These are phyloP conservation scores for Diplodia intermedia DNA, from an alignment of 2,329 filamentous ascomycete genomes.

Conservation along the genomic window DNA sequence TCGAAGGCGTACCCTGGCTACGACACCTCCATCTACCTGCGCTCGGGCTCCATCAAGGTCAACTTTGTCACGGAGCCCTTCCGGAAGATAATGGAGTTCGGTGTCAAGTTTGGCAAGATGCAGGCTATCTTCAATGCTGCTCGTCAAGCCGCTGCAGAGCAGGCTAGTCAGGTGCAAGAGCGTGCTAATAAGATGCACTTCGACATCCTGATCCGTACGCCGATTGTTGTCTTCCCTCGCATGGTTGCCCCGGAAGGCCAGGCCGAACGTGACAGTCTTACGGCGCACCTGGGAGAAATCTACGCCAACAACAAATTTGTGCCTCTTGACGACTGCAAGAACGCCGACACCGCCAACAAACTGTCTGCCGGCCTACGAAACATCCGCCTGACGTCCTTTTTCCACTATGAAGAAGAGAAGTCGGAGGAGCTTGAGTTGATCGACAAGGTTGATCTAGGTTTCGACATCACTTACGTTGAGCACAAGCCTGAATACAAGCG, in stretches of 20 bases:
- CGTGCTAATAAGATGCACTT: slow-evolving; percentile 91
- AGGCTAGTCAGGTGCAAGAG: slow-evolving; percentile 92
- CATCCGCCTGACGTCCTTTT: slow-evolving; percentile 85
- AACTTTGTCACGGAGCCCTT: slow-evolving; percentile 98
- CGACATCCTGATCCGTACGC: slow-evolving; percentile 90
- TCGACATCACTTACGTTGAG: slow-evolving; percentile 90
- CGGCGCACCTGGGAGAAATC: slow-evolving; percentile 94
- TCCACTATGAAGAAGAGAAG: slow-evolving; percentile 75
- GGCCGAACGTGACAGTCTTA: slow-evolving; percentile 79
- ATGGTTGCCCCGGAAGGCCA: slow-evolving; percentile 70
- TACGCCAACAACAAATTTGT: slow-evolving; percentile 95
- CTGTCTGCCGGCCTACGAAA: slow-evolving; percentile 91
- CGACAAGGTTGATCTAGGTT: slow-evolving; percentile 92
- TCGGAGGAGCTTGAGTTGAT: slow-evolving; percentile 94
- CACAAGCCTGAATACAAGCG: slow-evolving; percentile 78
- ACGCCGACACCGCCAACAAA: slow-evolving; percentile 82
- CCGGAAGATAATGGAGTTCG: slow-evolving; percentile 95
- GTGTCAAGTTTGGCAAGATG: slow-evolving; percentile 99
- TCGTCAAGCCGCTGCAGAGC: slow-evolving; percentile 88
- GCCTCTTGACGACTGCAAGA: slow-evolving; percentile 77
- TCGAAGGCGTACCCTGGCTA: slow-evolving; percentile 87
- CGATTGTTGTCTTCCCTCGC: slow-evolving; percentile 93
- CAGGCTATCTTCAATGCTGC: slow-evolving; percentile 98
- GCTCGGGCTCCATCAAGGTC: slow-evolving; percentile 93
- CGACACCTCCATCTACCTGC: slow-evolving; percentile 87